Evolutionary conservation across 441 rosid species (phyloP), one percentile per base, ranked within the genome.

Genomic region (Pelargonium myrrhifolium): DNA sequence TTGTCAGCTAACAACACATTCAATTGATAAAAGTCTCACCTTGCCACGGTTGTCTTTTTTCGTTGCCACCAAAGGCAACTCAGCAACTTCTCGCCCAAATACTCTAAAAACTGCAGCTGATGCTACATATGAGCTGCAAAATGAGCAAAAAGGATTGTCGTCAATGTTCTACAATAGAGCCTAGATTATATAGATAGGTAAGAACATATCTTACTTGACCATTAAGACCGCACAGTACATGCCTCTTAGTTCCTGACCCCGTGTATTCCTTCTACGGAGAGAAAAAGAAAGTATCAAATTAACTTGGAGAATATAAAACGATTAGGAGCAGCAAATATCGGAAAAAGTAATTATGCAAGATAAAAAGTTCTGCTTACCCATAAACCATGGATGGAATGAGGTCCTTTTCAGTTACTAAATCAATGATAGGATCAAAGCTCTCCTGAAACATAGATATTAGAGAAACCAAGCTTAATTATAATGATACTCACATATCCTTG

Each of bases 231-330:
- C 78, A 64, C 91, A 88, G 69, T 88, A 88, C 86, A 89, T 85
- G 68, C 96, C 96, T 60, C 90, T 88, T 71, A 94, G 92, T 72
- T 94, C 99, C 76, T 94, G 99, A 28, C 94, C 99, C n/a, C 88
- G 85, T 68, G 90, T 88, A 76, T 92, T 89, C 76, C 91, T 84
- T 84, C 99, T 94, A 89, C 75, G 78, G 67, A 20, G 69, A 66
- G 40, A 58, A 8, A 20, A 58, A 0, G 9, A 20, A 20, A 18
- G 56, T 0, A 49, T 14, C 21, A 0, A 14, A 15, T 3, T 15
- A 49, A n/a, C 15, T 5, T 14, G 56, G 17, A 49, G 56, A 6
- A 35, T 35, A 35, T 35, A 49, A 15, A 14, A n/a, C 1, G 20
- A 49, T 14, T 49, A 17, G 59, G 58, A 51, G 59, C 22, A 15